phyloP scores from a whole-genome alignment of 768 basidiomycete genomes.

The Fistulinella prunicolor region DNA sequence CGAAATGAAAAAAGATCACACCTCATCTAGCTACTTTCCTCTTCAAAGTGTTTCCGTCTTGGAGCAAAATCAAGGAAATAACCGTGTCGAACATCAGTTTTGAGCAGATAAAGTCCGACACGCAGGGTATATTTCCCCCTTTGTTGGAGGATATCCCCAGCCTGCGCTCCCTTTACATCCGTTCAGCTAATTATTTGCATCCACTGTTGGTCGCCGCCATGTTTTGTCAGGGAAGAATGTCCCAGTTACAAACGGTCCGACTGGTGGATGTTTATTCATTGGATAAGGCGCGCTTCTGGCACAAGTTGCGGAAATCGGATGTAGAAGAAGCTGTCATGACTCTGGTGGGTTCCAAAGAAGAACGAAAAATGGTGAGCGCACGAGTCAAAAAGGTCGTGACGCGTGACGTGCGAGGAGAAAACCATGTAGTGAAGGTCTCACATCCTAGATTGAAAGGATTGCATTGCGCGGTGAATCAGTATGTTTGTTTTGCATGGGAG shows the following conservation, averaged over 20 bases:
- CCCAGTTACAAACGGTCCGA: conserved; percentile 34
- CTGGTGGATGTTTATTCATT: conserved; percentile 52
- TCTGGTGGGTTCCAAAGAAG: too few relatives aligned
- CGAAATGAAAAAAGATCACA: conserved; percentile 30
- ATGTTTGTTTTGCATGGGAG: too few relatives aligned
- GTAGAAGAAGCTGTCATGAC: conserved; percentile 37
- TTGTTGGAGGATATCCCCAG: conserved; percentile 38
- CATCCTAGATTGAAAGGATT: too few relatives aligned
- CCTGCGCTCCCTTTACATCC: conserved; percentile 43
- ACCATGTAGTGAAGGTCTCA: too few relatives aligned
- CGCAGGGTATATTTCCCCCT: conserved; percentile 14
- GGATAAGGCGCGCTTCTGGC: conserved; percentile 62
- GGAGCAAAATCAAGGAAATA: conserved; percentile 45
- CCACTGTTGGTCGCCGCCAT: conserved; percentile 38
- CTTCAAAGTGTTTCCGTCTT: conserved; percentile 31
- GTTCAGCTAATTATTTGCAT: conserved; percentile 47
- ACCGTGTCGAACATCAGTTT: conserved; percentile 48
- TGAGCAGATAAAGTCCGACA: conserved; percentile 18
- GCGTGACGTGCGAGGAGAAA: too few relatives aligned
- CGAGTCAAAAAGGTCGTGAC: conserved; percentile 41
- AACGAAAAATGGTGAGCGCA: conserved; percentile 22
- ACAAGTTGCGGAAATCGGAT: conserved; percentile 47
- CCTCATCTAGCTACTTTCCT: conserved; percentile 21
- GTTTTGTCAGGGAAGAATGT: conserved; percentile 26
- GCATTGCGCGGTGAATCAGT: too few relatives aligned